Conservation (phyloP, 352 stramenopile genomes). For the Aphanomyces invadans region DNA sequence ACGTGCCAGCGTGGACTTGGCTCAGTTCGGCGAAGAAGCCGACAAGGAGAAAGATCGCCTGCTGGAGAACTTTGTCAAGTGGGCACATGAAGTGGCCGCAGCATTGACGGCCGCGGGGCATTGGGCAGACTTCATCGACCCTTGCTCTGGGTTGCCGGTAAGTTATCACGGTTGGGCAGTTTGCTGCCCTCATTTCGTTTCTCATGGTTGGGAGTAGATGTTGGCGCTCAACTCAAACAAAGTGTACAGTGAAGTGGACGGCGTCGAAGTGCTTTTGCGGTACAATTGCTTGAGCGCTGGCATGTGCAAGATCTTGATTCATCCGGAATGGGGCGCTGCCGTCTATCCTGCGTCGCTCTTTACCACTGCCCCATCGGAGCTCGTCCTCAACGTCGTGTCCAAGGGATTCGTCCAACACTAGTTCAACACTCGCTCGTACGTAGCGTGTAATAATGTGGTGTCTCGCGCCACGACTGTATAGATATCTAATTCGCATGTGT, state of each 20-base stretch:
- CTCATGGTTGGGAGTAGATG: slow-evolving; percentile 48
- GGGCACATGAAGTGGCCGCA: slow-evolving; percentile 82
- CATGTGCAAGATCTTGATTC: slow-evolving; percentile 95
- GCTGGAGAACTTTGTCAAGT: slow-evolving; percentile 93
- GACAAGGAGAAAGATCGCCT: slow-evolving; percentile 94
- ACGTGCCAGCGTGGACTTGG: slow-evolving; percentile 88
- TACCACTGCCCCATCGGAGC: slow-evolving; percentile 83
- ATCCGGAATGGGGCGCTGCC: slow-evolving; percentile 90
- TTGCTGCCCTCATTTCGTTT: background rate
- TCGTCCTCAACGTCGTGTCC: slow-evolving; percentile 54
- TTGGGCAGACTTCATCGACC: slow-evolving; percentile 97
- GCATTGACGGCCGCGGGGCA: slow-evolving; percentile 66
- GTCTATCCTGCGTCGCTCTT: slow-evolving; percentile 97
- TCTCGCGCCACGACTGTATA: background rate
- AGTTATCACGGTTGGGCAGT: slow-evolving; percentile 19
- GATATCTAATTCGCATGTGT: background rate
- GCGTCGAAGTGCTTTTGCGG: slow-evolving; percentile 82
- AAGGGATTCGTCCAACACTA: slow-evolving; percentile 11
- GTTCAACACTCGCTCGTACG: too few species aligned
- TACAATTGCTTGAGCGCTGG: slow-evolving; percentile 84
- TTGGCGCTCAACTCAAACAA: slow-evolving; percentile 87
- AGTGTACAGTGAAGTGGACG: slow-evolving; percentile 95
- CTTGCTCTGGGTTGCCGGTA: slow-evolving; percentile 91
- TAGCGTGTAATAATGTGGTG: background rate
- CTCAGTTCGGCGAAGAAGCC: slow-evolving; percentile 89